Base-by-base conservation (phyloP, 73 alveolate genomes). In the Paramecium octaurelia region DNA sequence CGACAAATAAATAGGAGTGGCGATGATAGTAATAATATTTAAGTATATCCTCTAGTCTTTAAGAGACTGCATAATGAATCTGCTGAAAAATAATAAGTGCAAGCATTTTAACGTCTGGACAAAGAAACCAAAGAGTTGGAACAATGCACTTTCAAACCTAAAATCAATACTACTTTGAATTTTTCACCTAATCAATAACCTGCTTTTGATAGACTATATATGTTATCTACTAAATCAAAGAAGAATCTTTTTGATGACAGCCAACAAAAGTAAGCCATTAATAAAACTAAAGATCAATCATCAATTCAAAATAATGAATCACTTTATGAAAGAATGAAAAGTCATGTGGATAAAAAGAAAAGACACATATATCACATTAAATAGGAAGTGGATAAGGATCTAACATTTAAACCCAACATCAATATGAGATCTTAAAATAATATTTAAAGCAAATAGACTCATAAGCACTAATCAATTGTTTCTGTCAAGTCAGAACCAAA, bases 281-380 rank as follows among this genome's bases (percentile, higher is more conserved):
- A 34, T 64, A 64, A 64, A 27, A 64, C 84, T 27, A 64, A 64
- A 64, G 84, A 64, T 31, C 6, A 27, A 64, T 54, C 69, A 54
- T 27, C 84, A 31, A 64, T 64, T 27, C 3, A 21, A n/a, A 42
- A 75, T 36, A 35, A 75, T n/a, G 88, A 75, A 36, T 44, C 91
- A 6, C 48, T 80, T 23, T 80, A 42, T 80, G 91, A 80, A 35
- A 80, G 91, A 80, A 80, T 80, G 91, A 80, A 80, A 80, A 80
- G 20, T 44, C 57, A 80, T 80, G 91, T 80, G 1, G 57, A 80
- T 46, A 23, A 80, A 12, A 80, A 48, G 75, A 80, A 80, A 21
- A 42, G 91, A 40, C 18, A 48, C 16, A 44, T 80, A 0, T 21
- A 80, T 40, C 75, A 80, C 6, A 42, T 44, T 10, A 46, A 44